A percentile compares a stretch with the other conserved stretches of the same genome.
Conservation (phyloP, 768 basidiomycete species). For the Naganishia vaughanmartiniae region DNA sequence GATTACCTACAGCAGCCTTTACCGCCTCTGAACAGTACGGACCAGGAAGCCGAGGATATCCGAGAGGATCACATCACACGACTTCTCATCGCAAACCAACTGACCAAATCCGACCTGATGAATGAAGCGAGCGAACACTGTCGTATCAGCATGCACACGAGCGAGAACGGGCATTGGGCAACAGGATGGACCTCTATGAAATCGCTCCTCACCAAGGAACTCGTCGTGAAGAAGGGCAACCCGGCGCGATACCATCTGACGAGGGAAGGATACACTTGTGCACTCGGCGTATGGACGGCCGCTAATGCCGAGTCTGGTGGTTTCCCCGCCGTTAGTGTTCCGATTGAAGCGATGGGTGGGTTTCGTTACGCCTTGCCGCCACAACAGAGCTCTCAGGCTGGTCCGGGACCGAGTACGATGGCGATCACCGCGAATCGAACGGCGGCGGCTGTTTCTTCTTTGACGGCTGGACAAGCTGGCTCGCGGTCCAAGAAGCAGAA, state of each 20-base stretch:
- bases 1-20: conserved; percentile 11
- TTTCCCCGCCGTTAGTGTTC: conserved; percentile 11
- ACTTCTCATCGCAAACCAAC: conserved; percentile 38
- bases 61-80: conserved; percentile 30
- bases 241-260: conserved; percentile 23
- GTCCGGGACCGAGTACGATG: conserved; percentile 18
- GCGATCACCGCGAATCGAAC: neutral
- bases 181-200: conserved; percentile 48
- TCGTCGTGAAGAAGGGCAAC: conserved; percentile 18
- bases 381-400: neutral
- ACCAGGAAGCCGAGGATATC: conserved; percentile 37
- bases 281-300: conserved; percentile 13
- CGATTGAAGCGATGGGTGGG: conserved; percentile 22
- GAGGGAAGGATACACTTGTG: conserved; percentile 20
- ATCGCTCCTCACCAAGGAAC: conserved; percentile 34
- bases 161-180: conserved; percentile 42
- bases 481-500: neutral
- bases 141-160: conserved; percentile 39
- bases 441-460: neutral
- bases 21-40: neutral
- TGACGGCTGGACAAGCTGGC: neutral
- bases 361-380: neutral
- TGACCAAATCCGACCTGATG: conserved; percentile 44
- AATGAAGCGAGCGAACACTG: conserved; percentile 39
- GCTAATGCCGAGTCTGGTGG: conserved; percentile 3